phyloP scores from a whole-genome alignment of 352 stramenopile species.

The Pythium aquatile region DNA sequence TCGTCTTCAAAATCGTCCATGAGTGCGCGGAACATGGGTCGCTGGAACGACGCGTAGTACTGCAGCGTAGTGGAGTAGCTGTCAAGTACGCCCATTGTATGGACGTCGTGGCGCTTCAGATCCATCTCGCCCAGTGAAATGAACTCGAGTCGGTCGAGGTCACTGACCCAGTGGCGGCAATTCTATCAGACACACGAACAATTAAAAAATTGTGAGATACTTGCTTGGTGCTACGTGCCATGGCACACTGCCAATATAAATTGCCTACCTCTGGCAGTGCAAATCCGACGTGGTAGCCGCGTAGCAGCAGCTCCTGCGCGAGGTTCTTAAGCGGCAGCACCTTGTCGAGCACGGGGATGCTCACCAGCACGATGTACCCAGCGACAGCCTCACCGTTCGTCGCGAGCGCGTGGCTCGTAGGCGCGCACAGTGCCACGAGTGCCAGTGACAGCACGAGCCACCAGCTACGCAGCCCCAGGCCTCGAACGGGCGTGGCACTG shows the following conservation, averaged over 20 bases:
- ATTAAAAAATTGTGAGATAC: neutral
- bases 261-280: conserved; percentile 55
- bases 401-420: conserved; percentile 5
- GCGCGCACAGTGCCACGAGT: conserved; percentile 12
- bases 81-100: conserved; percentile 49
- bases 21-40: conserved; percentile 65
- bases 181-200: conserved; percentile 33
- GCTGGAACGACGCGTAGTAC: conserved; percentile 78
- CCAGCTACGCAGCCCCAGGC: conserved; percentile 4
- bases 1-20: conserved; percentile 64
- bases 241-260: too few relatives aligned
- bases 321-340: conserved; percentile 81
- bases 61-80: conserved; percentile 65
- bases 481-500: neutral
- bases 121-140: conserved; percentile 70
- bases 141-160: conserved; percentile 77
- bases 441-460: conserved; percentile 15
- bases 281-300: conserved; percentile 76
- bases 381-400: conserved; percentile 13
- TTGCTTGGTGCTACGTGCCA: too few relatives aligned
- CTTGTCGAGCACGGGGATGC: conserved; percentile 81
- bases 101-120: conserved; percentile 36
- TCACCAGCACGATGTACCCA: conserved; percentile 80
- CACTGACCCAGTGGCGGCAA: conserved; percentile 72
- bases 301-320: conserved; percentile 65